Evolutionary conservation across 2,329 filamentous ascomycete species (phyloP), one percentile per base, ranked within the genome.

Genomic region (Curvularia lunata): DNA sequence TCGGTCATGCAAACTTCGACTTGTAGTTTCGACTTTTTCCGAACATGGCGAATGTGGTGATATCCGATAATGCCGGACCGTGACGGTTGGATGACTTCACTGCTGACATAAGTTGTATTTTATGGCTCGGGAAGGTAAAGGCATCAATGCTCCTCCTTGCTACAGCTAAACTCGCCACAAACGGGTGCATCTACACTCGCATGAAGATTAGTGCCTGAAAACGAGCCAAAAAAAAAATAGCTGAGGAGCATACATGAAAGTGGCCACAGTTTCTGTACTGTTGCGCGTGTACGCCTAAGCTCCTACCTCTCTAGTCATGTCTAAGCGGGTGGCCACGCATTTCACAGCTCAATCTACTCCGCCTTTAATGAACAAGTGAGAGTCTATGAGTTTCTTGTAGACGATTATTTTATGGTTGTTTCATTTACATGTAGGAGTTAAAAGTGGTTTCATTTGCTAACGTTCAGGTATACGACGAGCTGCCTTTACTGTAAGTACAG

Each of bases 151-250:
- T 4, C 19, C 21, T 42, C 10, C 5, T 23, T 34, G 13, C 13
- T 27, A 16, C 5, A 19, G 16, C 27, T 82, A 80, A 18, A 79
- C 80, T 1, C 79, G 79, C 38, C 30, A 61, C 1, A 61, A 52
- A 49, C 62, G 54, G 9, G 4, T 12, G 60, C 10, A 9, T n/a
- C 21, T 42, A n/a, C 5, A 5, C 6, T 16, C 6, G 52, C 16
- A 67, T 27, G 4, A 8, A n/a, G 8, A 7, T n/a, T 13, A 7
- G 25, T 25, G 32, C 16, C 16, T 9, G 16, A 48, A 2, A 18
- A 65, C 69, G 48, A 73, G 63, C 18, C 13, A n/a, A 5, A n/a
- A 37, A 5, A 18, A 18, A 18, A 5, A n/a, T n/a, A n/a, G 5
- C 6, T 37, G 34, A 18, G 18, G 16, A 37, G 34, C 7, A 18